Percentiles rank a stretch among this genome's conserved stretches.
phyloP scores from a whole-genome alignment of 306 rosid genomes.

The Fragaria nilgerrensis region DNA sequence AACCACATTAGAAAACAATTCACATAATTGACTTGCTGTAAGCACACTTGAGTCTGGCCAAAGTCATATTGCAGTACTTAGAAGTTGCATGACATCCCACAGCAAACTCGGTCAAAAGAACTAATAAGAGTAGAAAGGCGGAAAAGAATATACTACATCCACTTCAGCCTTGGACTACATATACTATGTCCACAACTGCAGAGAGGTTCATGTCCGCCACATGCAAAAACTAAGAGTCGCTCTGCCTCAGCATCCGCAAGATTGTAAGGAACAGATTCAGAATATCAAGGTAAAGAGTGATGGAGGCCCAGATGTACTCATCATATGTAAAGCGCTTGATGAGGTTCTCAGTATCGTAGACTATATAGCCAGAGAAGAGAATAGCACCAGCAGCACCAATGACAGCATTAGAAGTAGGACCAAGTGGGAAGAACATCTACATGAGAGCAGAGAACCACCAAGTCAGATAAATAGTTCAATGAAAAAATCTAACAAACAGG shows the following conservation, averaged over 20 bases:
- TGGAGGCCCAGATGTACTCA: constrained; percentile 88
- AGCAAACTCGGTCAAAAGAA: neutral
- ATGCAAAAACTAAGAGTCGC: constrained; percentile 48
- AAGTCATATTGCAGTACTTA: neutral
- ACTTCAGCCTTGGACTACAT: constrained; percentile 14
- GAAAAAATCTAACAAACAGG: neutral
- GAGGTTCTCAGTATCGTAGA: constrained; percentile 83
- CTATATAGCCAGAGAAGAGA: constrained; percentile 76
- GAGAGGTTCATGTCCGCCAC: constrained; percentile 2
- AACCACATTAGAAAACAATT: neutral
- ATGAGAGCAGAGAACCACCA: constrained; percentile 12
- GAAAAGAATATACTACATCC: constrained; percentile 2
- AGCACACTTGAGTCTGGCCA: neutral
- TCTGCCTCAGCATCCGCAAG: constrained; percentile 75
- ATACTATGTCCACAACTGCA: neutral
- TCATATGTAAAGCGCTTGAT: constrained; percentile 89
- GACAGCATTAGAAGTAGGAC: constrained; percentile 63
- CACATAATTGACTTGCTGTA: neutral
- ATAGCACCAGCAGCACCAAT: constrained; percentile 76
- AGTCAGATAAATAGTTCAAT: constrained; percentile 17
- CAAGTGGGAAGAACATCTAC: constrained; percentile 91
- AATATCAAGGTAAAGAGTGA: constrained; percentile 82
- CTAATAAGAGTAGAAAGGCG: neutral
- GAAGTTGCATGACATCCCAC: neutral
- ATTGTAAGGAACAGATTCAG: constrained; percentile 86